These are phyloP conservation scores for Amanita muscaria DNA, from an alignment of 768 basidiomycete species.

Conservation along the genomic window DNA sequence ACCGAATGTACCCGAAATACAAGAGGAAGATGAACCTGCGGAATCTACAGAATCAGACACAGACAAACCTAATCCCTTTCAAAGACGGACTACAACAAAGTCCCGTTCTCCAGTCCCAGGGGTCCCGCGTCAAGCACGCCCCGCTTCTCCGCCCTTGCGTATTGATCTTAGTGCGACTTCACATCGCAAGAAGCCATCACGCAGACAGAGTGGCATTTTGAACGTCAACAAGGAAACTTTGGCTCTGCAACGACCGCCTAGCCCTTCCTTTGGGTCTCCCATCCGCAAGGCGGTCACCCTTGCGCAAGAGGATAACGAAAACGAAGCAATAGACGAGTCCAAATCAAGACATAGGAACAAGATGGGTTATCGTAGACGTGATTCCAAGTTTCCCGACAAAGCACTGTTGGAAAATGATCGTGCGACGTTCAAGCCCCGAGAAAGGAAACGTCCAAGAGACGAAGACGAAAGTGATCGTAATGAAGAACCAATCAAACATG, in stretches of 20 bases:
- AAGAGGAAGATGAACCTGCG: slow-evolving; percentile 56
- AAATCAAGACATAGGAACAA: slow-evolving; percentile 23
- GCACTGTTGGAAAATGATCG: slow-evolving; percentile 14
- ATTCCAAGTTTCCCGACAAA: slow-evolving; percentile 32
- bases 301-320: slow-evolving; percentile 52
- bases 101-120: slow-evolving; percentile 40
- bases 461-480: slow-evolving; percentile 28
- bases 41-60: slow-evolving; percentile 34
- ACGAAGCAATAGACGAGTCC: slow-evolving; percentile 26
- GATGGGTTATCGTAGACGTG: slow-evolving; percentile 41
- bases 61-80: slow-evolving; percentile 29
- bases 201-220: slow-evolving; percentile 50
- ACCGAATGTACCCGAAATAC: slow-evolving; percentile 58
- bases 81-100: slow-evolving; percentile 37
- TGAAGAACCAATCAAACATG: slow-evolving; percentile 51
- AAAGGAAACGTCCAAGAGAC: slow-evolving; percentile 28
- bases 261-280: slow-evolving; percentile 63
- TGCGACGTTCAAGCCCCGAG: slow-evolving; percentile 22
- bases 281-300: slow-evolving; percentile 45
- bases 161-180: slow-evolving; percentile 21
- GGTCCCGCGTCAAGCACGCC: slow-evolving; percentile 37
- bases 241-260: slow-evolving; percentile 46
- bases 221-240: slow-evolving; percentile 31
- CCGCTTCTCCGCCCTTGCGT: slow-evolving; percentile 26
- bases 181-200: slow-evolving; percentile 28